Percentiles rank a stretch among this genome's conserved stretches.
These are phyloP conservation scores for Madurella mycetomatis DNA, from an alignment of 2,329 filamentous ascomycete genomes.

Conservation along the genomic window DNA sequence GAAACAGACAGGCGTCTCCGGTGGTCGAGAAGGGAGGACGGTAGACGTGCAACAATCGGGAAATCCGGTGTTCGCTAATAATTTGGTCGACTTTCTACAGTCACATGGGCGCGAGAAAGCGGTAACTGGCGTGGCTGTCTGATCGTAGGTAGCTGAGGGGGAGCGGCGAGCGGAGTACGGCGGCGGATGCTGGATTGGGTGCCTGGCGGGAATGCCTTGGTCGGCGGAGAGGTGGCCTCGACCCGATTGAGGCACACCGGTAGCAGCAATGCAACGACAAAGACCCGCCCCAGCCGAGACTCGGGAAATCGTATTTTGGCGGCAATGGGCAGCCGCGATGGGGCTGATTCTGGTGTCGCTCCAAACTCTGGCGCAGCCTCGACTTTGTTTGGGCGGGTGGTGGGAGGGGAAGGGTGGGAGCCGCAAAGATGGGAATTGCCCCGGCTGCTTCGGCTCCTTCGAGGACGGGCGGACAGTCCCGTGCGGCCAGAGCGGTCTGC, in stretches of 20 bases:
- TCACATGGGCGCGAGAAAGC: no score
- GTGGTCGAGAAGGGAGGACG: neutral
- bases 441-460: neutral
- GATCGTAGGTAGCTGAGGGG: neutral
- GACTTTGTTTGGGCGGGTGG: neutral
- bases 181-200: neutral
- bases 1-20: neutral
- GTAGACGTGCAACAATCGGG: constrained; percentile 1
- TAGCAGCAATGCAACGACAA: constrained; percentile 1
- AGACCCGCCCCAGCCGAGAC: neutral
- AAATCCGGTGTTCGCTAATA: constrained; percentile 12
- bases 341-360: neutral
- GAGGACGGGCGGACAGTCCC: no score
- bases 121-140: no score
- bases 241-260: constrained; percentile 1
- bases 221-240: neutral
- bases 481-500: neutral
- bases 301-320: neutral
- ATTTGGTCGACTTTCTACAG: neutral
- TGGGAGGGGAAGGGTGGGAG: neutral
- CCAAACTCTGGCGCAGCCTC: neutral
- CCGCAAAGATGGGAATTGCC: neutral
- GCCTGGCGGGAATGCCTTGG: neutral
- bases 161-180: neutral
- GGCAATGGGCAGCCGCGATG: neutral